Conservation (phyloP, 2,329 filamentous ascomycete genomes). For the Verticillium tricorpus region DNA sequence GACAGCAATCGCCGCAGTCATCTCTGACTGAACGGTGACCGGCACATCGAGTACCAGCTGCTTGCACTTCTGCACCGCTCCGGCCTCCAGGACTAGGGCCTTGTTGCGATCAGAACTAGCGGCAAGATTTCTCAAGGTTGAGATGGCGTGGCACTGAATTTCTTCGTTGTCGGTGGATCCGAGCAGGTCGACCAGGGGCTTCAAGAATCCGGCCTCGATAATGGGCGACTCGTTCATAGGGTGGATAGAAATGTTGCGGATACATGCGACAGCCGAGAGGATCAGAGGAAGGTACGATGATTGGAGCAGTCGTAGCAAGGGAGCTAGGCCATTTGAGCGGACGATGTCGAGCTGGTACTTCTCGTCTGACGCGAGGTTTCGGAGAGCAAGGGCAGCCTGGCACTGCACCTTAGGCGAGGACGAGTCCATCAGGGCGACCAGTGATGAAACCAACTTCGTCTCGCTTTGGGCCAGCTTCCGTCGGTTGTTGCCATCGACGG, state of each 20-base stretch:
- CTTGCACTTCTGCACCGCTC: constrained; percentile 97
- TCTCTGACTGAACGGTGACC: constrained; percentile 93
- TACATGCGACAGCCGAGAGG: constrained; percentile 93
- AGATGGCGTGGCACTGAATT: constrained; percentile 98
- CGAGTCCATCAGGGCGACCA: constrained; percentile 96
- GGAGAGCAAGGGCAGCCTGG: constrained; percentile 87
- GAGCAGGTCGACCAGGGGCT: constrained; percentile 86
- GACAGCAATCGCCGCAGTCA: constrained; percentile 98
- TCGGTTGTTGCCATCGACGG: constrained; percentile 86
- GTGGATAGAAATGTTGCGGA: constrained; percentile 98
- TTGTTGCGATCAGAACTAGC: constrained; percentile 98
- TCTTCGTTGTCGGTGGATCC: constrained; percentile 97
- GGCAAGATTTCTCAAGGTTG: constrained; percentile 88
- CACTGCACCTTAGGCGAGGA: constrained; percentile 97
- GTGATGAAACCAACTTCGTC: constrained; percentile 82
- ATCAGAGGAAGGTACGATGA: constrained; percentile 95
- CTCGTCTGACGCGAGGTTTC: constrained; percentile 95
- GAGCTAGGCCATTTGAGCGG: constrained; percentile 76
- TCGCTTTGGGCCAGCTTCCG: constrained; percentile 89
- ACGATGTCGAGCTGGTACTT: constrained; percentile 99
- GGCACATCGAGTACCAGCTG: constrained; percentile 91
- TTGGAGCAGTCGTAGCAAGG: constrained; percentile 83
- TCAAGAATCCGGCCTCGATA: constrained; percentile 94
- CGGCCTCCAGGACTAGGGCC: constrained; percentile 91
- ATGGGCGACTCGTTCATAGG: constrained; percentile 97